Percentiles rank a stretch among this genome's conserved stretches.
Evolutionary conservation across 306 rosid species (phyloP).

Genomic region (Trifolium subterraneum): DNA sequence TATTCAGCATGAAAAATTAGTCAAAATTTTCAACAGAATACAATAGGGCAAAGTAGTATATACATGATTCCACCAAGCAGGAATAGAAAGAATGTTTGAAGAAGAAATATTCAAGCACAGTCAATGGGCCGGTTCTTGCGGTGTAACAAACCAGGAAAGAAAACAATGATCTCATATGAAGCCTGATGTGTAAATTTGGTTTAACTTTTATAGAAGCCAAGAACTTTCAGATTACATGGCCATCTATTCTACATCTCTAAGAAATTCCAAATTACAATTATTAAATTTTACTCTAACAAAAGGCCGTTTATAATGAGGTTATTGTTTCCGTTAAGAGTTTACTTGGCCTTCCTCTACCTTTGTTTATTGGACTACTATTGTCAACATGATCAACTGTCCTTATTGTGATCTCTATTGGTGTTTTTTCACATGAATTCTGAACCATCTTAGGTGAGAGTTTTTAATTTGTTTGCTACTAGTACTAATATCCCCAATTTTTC

Average conservation of each 20-base stretch:
- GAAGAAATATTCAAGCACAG: conserved; percentile 18
- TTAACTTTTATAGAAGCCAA: conserved; percentile 3
- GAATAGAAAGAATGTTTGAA: conserved; percentile 19
- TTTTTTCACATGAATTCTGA: background rate
- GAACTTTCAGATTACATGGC: conserved; percentile 4
- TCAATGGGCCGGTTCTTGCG: background rate
- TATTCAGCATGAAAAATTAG: conserved; percentile 17
- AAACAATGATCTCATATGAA: conserved; percentile 1
- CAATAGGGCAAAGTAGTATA: conserved; percentile 8
- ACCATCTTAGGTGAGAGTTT: background rate
- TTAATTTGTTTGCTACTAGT: background rate
- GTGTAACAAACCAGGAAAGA: conserved; percentile 1
- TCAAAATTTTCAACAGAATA: conserved; percentile 6
- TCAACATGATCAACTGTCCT: background rate
- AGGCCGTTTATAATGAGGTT: background rate
- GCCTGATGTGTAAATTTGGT: conserved; percentile 2
- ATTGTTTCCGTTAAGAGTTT: background rate
- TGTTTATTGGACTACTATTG: background rate
- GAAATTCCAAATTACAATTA: conserved; percentile 12
- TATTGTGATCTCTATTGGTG: background rate
- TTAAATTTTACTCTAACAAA: conserved; percentile 3
- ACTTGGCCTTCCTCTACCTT: background rate
- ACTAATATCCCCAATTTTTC: background rate
- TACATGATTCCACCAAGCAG: conserved; percentile 18
- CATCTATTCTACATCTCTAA: conserved; percentile 14